These are phyloP conservation scores for Lasiodiplodia sp. DNA, from an alignment of 2,329 filamentous ascomycete genomes.

Conservation along the genomic window DNA sequence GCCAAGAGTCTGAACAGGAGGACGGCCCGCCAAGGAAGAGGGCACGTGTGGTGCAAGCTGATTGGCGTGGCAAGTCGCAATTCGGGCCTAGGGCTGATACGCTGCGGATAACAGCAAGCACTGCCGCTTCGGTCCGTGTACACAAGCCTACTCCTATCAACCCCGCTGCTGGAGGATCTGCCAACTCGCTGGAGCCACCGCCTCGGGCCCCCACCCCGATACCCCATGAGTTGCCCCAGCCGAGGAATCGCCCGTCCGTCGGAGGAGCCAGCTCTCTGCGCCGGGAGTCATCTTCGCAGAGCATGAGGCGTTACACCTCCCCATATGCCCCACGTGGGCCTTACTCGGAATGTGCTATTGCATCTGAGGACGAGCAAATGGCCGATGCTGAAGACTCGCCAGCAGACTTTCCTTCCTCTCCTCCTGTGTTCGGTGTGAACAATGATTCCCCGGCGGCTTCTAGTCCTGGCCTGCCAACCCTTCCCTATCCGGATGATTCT, in stretches of 20 bases:
- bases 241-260: conserved; percentile 34
- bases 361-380: conserved; percentile 58
- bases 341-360: conserved; percentile 52
- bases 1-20: conserved; percentile 42
- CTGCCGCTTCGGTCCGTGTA: conserved; percentile 83
- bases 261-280: conserved; percentile 60
- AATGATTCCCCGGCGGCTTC: conserved; percentile 72
- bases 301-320: conserved; percentile 40
- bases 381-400: conserved; percentile 69
- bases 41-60: conserved; percentile 76
- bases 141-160: conserved; percentile 74
- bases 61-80: conserved; percentile 73
- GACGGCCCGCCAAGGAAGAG: conserved; percentile 75
- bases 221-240: conserved; percentile 57
- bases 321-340: conserved; percentile 41
- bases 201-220: conserved; percentile 80
- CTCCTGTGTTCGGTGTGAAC: conserved; percentile 71
- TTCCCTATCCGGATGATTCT: conserved; percentile 69
- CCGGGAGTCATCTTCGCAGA: conserved; percentile 65
- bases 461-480: conserved; percentile 73
- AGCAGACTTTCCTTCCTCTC: conserved; percentile 86
- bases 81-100: conserved; percentile 80
- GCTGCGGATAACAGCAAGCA: conserved; percentile 88
- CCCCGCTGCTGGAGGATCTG: conserved; percentile 54
- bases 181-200: conserved; percentile 70